Base-by-base conservation (phyloP, 257 asterid genomes). In the Handroanthus guayacan region DNA sequence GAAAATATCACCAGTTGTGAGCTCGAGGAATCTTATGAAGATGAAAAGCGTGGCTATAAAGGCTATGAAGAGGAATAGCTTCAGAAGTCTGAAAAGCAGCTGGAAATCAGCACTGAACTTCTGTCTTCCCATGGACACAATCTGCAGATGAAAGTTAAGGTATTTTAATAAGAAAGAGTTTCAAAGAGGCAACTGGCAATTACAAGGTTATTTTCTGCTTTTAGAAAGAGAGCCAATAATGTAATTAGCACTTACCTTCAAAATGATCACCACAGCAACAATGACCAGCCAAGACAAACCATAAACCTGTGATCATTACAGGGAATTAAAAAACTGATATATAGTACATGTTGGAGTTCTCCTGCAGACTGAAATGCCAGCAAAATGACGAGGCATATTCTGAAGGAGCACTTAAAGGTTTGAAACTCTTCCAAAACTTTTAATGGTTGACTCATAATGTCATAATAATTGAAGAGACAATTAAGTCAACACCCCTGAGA, bases 71-170 rank as follows among this genome's bases (percentile, higher is more conserved):
- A 91, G 67, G 82, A 89, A 74, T 52, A 89, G 85, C 83, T 95
- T 95, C 25, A 95, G 90, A 20, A 92, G 91, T 81, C 99, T 83
- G 89, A 95, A 95, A 91, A 89, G 80, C 80, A 95, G 86, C 89
- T 95, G 99, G 86, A 92, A 92, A 86, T 95, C 89, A 10, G 99
- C 95, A 43, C 98, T 89, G 79, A 92, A 94, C 86, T 74, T 89
- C 87, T 85, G 78, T 81, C 99, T 87, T 31, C 99, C 99, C 97
- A 91, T 82, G 14, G 99, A 85, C 70, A 95, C 95, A 0, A 95
- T 84, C 98, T 93, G 90, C 81, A 83, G 43, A 66, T 38, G 65
- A 48, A 69, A 75, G 60, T 63, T 48, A 64, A 5, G 1, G 64
- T 38, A 67, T 58, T 57, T 38, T 16, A 55, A 76, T 57, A 76